phyloP scores from a whole-genome alignment of 2,329 filamentous ascomycete species.

The Cordyceps fumosorosea region DNA sequence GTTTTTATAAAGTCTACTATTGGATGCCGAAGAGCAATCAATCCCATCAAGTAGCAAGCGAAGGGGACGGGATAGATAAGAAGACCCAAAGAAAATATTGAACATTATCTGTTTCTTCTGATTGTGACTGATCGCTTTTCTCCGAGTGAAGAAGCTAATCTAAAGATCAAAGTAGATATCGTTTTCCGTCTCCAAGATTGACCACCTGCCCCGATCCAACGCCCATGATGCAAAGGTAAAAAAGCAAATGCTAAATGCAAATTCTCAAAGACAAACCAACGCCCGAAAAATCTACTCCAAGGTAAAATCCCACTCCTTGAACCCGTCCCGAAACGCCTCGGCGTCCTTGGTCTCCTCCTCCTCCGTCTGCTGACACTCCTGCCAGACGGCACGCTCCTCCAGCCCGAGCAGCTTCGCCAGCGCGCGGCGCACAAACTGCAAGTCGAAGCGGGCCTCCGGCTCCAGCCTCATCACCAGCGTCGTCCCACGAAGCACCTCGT shows the following conservation, averaged over 20 bases:
- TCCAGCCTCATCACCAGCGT: conserved; percentile 70
- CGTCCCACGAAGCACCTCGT: conserved; percentile 48
- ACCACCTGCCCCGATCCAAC: not conserved
- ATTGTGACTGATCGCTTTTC: not conserved
- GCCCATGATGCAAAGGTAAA: not conserved
- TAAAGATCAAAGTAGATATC: not conserved
- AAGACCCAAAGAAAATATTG: not conserved
- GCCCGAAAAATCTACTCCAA: conserved; percentile 18
- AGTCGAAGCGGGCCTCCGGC: conserved; percentile 69
- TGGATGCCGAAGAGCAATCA: not conserved
- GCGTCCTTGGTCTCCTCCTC: conserved; percentile 76
- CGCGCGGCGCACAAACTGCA: conserved; percentile 84
- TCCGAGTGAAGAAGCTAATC: not conserved
- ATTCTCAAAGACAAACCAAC: not conserved
- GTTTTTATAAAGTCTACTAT: conserved; percentile 5
- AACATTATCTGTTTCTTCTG: not conserved
- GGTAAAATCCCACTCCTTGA: conserved; percentile 83
- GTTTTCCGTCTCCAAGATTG: not conserved
- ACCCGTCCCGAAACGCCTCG: conserved; percentile 71
- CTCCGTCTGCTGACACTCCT: conserved; percentile 69
- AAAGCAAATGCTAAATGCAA: not conserved
- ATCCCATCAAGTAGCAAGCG: not conserved
- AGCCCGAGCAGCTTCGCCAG: conserved; percentile 80
- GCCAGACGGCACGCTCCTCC: conserved; percentile 76
- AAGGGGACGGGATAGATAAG: not conserved